These are phyloP conservation scores for Solioccasus polychromus DNA, from an alignment of 768 basidiomycete species.

Conservation along the genomic window DNA sequence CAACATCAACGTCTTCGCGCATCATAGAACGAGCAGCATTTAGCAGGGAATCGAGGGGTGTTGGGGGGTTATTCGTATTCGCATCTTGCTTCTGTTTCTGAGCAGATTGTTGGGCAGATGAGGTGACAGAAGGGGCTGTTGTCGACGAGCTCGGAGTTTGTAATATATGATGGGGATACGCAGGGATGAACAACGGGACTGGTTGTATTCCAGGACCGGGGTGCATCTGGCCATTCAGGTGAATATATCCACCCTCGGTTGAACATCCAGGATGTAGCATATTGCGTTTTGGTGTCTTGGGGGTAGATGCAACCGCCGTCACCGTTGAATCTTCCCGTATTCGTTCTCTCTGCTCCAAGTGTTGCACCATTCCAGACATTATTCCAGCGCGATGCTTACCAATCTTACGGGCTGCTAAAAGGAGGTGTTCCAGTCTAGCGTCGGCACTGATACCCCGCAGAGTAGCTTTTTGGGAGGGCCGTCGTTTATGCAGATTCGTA, in stretches of 20 bases:
- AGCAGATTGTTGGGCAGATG: conserved; percentile 16
- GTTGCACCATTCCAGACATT: conserved; percentile 48
- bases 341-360: conserved; percentile 29
- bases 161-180: conserved; percentile 27
- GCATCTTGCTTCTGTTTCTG: conserved; percentile 17
- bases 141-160: conserved; percentile 33
- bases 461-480: conserved; percentile 23
- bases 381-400: conserved; percentile 59
- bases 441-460: conserved; percentile 47
- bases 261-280: conserved; percentile 25
- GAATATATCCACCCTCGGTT: conserved; percentile 27
- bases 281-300: conserved; percentile 30
- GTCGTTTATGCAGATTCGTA: conserved; percentile 21
- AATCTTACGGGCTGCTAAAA: conserved; percentile 68
- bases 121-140: conserved; percentile 25
- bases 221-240: conserved; percentile 26
- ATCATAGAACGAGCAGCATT: conserved; percentile 61
- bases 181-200: conserved; percentile 30
- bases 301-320: conserved; percentile 20
- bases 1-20: conserved; percentile 32
- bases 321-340: conserved; percentile 23
- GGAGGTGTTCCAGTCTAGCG: conserved; percentile 67
- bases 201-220: conserved; percentile 26
- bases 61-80: conserved; percentile 33
- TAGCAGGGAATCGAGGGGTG: conserved; percentile 57